These are phyloP conservation scores for Citrus glauca DNA, from an alignment of 345 rosid species.

Conservation along the genomic window DNA sequence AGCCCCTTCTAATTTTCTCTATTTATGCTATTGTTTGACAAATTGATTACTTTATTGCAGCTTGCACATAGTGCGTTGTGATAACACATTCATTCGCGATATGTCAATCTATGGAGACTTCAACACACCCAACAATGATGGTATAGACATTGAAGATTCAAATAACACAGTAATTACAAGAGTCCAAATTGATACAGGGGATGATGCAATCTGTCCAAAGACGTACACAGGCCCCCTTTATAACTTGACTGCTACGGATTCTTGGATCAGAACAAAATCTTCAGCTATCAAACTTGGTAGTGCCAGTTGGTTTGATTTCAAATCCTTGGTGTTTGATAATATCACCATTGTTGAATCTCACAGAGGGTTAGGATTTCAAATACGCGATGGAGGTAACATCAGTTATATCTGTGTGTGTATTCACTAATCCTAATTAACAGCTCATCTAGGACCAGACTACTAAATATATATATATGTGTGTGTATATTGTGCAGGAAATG, in stretches of 20 bases:
- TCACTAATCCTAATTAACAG: too few species aligned
- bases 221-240: conserved; percentile 62
- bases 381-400: conserved; percentile 85
- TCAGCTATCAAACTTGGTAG: conserved; percentile 95
- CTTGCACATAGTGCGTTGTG: conserved; percentile 75
- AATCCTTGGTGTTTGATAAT: conserved; percentile 66
- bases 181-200: conserved; percentile 80
- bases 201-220: conserved; percentile 92
- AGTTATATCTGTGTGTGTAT: not conserved
- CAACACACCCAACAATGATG: conserved; percentile 87
- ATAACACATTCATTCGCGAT: conserved; percentile 58
- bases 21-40: conserved; percentile 7
- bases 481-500: conserved; percentile 63
- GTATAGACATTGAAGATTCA: conserved; percentile 87
- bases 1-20: too few species aligned
- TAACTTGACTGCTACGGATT: conserved; percentile 74
- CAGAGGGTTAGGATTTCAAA: conserved; percentile 80
- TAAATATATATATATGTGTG: too few species aligned
- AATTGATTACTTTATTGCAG: conserved; percentile 39
- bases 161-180: conserved; percentile 69
- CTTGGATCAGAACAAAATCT: conserved; percentile 91
- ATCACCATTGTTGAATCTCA: conserved; percentile 84
- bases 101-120: conserved; percentile 81
- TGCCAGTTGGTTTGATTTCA: conserved; percentile 77
- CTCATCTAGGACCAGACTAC: not conserved